A percentile compares a stretch with the other conserved stretches of the same genome.
These are phyloP conservation scores for Stramenopiles sp. DNA, from an alignment of 352 stramenopile genomes.

Conservation along the genomic window DNA sequence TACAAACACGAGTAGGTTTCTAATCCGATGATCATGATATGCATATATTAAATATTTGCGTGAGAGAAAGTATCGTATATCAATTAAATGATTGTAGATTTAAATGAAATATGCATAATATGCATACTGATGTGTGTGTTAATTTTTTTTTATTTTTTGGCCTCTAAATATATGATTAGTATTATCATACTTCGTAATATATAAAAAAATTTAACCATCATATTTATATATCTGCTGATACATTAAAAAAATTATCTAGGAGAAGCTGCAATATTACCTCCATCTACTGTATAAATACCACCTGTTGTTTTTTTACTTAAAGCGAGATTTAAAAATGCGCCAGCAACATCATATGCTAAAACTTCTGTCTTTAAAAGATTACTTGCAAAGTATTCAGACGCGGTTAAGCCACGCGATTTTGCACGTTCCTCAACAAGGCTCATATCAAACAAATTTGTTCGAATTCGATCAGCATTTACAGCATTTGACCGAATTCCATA, in stretches of 20 bases:
- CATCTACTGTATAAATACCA: neutral
- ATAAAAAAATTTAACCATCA: no score
- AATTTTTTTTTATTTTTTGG: no score
- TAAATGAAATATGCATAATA: no score
- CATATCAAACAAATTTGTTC: conserved; percentile 1
- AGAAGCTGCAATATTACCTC: neutral
- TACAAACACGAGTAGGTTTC: no score
- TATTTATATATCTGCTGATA: no score
- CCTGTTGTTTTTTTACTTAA: neutral
- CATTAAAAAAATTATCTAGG: neutral
- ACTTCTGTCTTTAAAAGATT: neutral
- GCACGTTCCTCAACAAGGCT: neutral
- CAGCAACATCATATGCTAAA: neutral
- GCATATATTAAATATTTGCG: no score
- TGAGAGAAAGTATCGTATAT: no score
- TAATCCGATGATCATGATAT: no score
- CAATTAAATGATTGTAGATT: no score
- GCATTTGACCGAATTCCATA: neutral
- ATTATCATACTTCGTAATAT: no score
- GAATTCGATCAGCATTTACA: neutral
- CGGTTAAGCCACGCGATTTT: neutral
- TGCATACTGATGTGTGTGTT: no score
- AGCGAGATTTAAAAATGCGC: neutral
- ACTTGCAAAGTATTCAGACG: neutral
- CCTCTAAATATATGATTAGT: no score